Conservation (phyloP, 2,329 filamentous ascomycete genomes). For the Alternaria infectoria region DNA sequence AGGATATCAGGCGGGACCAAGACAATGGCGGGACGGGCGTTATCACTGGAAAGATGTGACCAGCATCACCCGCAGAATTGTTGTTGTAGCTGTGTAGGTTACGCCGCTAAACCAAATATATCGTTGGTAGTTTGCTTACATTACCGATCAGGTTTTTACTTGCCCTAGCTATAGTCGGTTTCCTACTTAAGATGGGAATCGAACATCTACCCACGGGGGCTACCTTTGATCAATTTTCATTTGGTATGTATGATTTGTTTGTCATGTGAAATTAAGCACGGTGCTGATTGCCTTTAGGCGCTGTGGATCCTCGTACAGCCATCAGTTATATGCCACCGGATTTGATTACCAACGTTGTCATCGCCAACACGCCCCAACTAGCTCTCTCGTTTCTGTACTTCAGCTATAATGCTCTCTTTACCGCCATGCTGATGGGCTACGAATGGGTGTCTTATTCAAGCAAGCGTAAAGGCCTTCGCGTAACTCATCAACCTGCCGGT, state of each 20-base stretch:
- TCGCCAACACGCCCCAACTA: constrained; percentile 57
- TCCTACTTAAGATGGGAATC: constrained; percentile 7
- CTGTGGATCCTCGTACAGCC: constrained; percentile 13
- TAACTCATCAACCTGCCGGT: constrained; percentile 40
- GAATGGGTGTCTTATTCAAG: constrained; percentile 56
- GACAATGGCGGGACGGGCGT: background rate
- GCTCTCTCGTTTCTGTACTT: constrained; percentile 56
- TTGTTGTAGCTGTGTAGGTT: background rate
- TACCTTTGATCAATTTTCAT: background rate
- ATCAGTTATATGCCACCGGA: background rate
- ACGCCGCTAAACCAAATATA: background rate
- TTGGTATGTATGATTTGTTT: background rate
- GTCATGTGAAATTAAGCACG: background rate
- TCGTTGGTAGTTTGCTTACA: background rate
- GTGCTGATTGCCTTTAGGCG: constrained; percentile 8
- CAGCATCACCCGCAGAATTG: background rate
- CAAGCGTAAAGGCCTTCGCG: constrained; percentile 42
- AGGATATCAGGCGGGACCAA: background rate
- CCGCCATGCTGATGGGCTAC: constrained; percentile 53
- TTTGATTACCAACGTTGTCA: constrained; percentile 10
- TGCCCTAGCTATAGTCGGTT: background rate
- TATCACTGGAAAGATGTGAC: background rate
- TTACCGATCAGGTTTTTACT: background rate
- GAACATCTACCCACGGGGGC: background rate
- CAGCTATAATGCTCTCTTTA: constrained; percentile 55